Evolutionary conservation across 202 grass and related monocot genomes (phyloP).

Genomic region (Schoenoplectus triqueter): DNA sequence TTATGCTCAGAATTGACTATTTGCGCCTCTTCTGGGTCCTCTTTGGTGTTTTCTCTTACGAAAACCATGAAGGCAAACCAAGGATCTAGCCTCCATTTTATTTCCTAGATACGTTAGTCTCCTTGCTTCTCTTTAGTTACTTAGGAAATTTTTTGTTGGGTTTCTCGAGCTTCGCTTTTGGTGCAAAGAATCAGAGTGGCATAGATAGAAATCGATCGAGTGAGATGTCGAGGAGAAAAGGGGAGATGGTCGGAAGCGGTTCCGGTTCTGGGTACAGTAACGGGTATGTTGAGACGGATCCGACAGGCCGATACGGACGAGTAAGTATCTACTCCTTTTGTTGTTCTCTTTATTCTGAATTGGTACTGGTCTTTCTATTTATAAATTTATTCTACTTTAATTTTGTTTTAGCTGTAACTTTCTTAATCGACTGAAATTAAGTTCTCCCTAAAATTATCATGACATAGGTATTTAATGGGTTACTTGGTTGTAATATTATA

Average conservation of each 20-base stretch:
- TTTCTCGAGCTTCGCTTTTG: no score
- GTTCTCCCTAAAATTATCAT: conserved; percentile 5
- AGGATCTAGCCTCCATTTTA: conserved; percentile 46
- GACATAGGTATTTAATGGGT: neutral
- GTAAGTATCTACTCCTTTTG: conserved; percentile 44
- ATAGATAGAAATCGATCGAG: neutral
- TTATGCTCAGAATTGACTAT: conserved; percentile 53
- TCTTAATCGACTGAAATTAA: neutral
- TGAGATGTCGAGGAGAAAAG: neutral
- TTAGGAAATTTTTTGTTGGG: no score
- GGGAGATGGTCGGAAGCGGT: conserved; percentile 13
- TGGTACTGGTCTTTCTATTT: neutral
- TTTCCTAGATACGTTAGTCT: neutral
- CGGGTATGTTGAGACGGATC: conserved; percentile 76
- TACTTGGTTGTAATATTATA: neutral
- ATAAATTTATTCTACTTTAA: neutral
- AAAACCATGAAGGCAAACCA: conserved; percentile 43
- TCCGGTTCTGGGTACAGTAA: conserved; percentile 36
- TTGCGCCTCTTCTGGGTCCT: conserved; percentile 51
- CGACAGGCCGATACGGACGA: conserved; percentile 68
- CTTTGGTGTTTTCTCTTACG: conserved; percentile 44
- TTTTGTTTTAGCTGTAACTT: neutral
- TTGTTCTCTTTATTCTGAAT: neutral
- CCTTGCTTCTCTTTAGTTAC: conserved; percentile 23
- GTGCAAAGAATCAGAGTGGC: no score